phyloP scores from a whole-genome alignment of 2,329 filamentous ascomycete species.

The Colletotrichum plurivorum region DNA sequence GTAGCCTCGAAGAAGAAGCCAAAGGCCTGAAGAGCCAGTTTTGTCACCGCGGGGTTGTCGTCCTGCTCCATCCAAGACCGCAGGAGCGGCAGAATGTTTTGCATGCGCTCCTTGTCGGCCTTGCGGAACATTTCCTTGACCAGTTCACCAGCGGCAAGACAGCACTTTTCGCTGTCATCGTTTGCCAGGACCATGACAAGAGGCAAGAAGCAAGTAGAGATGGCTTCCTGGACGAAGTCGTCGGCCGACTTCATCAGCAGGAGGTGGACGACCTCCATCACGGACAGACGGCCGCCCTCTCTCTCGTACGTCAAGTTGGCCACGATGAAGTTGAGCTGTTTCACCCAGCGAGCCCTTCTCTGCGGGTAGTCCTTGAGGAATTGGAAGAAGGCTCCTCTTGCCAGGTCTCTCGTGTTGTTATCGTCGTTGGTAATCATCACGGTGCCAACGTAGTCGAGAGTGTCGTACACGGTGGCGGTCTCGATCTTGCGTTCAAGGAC shows the following conservation, averaged over 20 bases:
- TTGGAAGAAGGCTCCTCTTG: conserved; percentile 91
- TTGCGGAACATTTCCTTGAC: conserved; percentile 85
- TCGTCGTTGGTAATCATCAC: conserved; percentile 98
- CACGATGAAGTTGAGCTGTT: conserved; percentile 89
- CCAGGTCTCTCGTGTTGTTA: conserved; percentile 87
- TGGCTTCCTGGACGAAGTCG: conserved; percentile 85
- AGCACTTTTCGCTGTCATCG: conserved; percentile 89
- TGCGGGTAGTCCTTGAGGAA: conserved; percentile 97
- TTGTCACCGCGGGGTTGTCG: conserved; percentile 78
- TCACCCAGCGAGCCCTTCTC: conserved; percentile 87
- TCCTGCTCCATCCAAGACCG: conserved; percentile 83
- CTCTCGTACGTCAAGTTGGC: conserved; percentile 93
- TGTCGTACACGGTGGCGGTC: conserved; percentile 90
- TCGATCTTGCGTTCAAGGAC: conserved; percentile 89
- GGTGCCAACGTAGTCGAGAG: conserved; percentile 87
- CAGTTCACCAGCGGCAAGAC: conserved; percentile 83
- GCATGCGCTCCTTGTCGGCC: conserved; percentile 79
- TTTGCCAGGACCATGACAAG: conserved; percentile 89
- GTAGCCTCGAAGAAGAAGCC: conserved; percentile 84
- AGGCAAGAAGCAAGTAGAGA: conserved; percentile 86
- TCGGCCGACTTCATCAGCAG: conserved; percentile 89
- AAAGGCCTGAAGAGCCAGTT: conserved; percentile 85
- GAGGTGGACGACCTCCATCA: conserved; percentile 91
- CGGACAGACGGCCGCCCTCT: conserved; percentile 88
- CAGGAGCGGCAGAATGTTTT: conserved; percentile 79